phyloP scores from a whole-genome alignment of 2,329 filamentous ascomycete genomes.

The Purpureocillium lavendulum region DNA sequence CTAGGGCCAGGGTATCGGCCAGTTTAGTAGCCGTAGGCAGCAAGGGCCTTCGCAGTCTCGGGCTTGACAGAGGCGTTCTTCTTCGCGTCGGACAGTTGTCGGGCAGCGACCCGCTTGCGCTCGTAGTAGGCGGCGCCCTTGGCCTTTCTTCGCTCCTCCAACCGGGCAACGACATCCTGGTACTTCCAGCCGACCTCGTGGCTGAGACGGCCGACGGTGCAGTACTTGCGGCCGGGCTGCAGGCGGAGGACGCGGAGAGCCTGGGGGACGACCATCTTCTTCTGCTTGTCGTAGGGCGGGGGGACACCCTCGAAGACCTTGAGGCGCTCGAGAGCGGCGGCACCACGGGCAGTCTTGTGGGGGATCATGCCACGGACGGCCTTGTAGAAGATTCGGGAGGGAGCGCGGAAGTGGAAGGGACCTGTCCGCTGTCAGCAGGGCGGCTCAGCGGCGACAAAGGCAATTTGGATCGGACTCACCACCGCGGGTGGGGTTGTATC shows the following conservation, averaged over 20 bases:
- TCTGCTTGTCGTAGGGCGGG: constrained; percentile 98
- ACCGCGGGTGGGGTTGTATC: constrained; percentile 98
- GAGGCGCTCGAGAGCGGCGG: constrained; percentile 92
- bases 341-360: constrained; percentile 98
- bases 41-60: constrained; percentile 83
- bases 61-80: constrained; percentile 81
- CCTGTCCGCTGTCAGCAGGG: constrained; percentile 42
- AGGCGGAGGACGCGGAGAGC: constrained; percentile 92
- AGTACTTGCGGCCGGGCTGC: constrained; percentile 99
- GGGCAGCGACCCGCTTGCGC: constrained; percentile 95
- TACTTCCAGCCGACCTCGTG: constrained; percentile 99
- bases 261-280: constrained; percentile 99
- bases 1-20: constrained; percentile 19
- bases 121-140: constrained; percentile 99
- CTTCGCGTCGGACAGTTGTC: constrained; percentile 87
- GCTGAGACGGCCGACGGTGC: constrained; percentile 94
- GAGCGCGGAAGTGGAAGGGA: constrained; percentile 99
- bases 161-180: constrained; percentile 95
- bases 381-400: constrained; percentile 99
- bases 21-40: constrained; percentile 80
- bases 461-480: constrained; percentile 48
- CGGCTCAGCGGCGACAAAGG: constrained; percentile 15
- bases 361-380: constrained; percentile 99
- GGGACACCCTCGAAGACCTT: constrained; percentile 99
- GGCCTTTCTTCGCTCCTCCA: constrained; percentile 99